These are phyloP conservation scores for Dipteronia dyeriana DNA, from an alignment of 345 rosid genomes.

Conservation along the genomic window DNA sequence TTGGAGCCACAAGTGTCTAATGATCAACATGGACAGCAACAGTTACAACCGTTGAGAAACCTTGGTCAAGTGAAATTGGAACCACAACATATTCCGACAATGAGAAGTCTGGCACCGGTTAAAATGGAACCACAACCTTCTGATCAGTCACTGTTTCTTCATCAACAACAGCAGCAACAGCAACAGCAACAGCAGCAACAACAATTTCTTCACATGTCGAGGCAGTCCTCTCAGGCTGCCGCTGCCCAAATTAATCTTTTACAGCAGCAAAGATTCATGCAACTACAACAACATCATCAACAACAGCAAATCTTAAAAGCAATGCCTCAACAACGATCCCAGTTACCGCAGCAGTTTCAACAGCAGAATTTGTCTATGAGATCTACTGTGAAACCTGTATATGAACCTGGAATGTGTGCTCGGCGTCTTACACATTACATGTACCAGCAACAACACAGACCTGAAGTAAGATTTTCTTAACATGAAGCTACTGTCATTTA, in stretches of 20 bases:
- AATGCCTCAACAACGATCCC: constrained; percentile 83
- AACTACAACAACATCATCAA: constrained; percentile 67
- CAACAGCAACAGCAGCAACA: constrained; percentile 60
- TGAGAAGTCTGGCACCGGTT: constrained; percentile 65
- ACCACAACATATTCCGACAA: constrained; percentile 61
- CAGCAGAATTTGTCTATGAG: constrained; percentile 77
- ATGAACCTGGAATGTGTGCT: constrained; percentile 98
- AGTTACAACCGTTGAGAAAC: constrained; percentile 60
- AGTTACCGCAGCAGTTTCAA: constrained; percentile 73
- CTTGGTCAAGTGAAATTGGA: constrained; percentile 73
- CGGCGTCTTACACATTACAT: constrained; percentile 87
- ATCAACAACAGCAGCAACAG: constrained; percentile 74
- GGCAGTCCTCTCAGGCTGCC: constrained; percentile 82
- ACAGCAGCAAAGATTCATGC: constrained; percentile 77
- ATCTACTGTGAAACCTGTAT: constrained; percentile 67
- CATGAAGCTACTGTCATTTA: constrained; percentile 2
- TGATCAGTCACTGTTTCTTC: constrained; percentile 73
- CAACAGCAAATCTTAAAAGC: constrained; percentile 84
- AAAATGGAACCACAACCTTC: constrained; percentile 85
- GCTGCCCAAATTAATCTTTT: constrained; percentile 67
- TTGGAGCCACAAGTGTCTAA: constrained; percentile 71
- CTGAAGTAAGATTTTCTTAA: constrained; percentile 60
- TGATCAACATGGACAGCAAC: constrained; percentile 68
- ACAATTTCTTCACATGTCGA: constrained; percentile 63
- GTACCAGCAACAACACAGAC: constrained; percentile 94